phyloP scores from a whole-genome alignment of 305 asterid species.

The Monarda citriodora region DNA sequence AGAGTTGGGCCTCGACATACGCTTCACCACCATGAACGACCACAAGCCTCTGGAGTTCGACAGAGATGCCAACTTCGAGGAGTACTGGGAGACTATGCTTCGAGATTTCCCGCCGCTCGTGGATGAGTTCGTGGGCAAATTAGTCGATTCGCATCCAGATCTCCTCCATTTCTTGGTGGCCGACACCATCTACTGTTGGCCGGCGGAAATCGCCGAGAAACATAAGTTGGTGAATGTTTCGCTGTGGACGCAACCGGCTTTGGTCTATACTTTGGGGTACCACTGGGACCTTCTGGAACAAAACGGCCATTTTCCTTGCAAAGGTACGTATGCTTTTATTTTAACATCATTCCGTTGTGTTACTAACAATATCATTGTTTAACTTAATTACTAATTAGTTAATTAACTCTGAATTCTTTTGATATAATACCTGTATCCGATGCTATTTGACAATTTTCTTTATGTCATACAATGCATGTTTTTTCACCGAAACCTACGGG shows the following conservation, averaged over 20 bases:
- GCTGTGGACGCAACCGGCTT: constrained; percentile 53
- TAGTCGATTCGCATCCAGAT: constrained; percentile 17
- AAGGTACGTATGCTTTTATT: background rate
- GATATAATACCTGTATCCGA: too few relatives aligned
- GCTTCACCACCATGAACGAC: constrained; percentile 40
- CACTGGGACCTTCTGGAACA: constrained; percentile 44
- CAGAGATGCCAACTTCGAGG: constrained; percentile 31
- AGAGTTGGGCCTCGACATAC: constrained; percentile 45
- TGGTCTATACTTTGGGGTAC: constrained; percentile 37
- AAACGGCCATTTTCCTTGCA: constrained; percentile 49
- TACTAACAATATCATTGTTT: too few relatives aligned
- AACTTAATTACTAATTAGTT: too few relatives aligned
- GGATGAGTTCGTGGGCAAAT: constrained; percentile 38
- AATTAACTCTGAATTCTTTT: too few relatives aligned
- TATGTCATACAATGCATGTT: too few relatives aligned
- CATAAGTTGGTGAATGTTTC: constrained; percentile 46
- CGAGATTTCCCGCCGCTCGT: constrained; percentile 37
- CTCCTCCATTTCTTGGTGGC: constrained; percentile 35
- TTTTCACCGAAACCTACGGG: too few relatives aligned
- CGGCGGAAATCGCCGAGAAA: constrained; percentile 37
- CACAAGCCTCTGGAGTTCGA: constrained; percentile 42
- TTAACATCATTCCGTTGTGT: too few relatives aligned
- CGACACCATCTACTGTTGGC: constrained; percentile 44
- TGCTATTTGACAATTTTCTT: too few relatives aligned
- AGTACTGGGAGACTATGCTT: constrained; percentile 25